Evolutionary conservation across 768 basidiomycete genomes (phyloP).

Genomic region (Suillus paluster): DNA sequence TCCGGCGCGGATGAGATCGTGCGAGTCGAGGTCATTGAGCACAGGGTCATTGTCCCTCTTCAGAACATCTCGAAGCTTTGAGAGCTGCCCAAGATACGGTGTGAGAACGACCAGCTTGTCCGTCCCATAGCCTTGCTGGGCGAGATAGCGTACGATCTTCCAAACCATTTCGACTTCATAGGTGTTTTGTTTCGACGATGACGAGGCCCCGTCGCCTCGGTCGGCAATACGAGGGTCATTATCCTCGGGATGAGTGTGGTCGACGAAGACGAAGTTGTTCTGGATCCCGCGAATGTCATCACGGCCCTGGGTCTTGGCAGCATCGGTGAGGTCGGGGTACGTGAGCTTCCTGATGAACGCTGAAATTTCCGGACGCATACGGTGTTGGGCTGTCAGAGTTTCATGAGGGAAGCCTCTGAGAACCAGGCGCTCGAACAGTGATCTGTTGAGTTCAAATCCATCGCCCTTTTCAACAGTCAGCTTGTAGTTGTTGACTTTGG

Average conservation of each 20-base stretch:
- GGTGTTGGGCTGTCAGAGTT: constrained; percentile 61
- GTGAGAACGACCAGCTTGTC: constrained; percentile 66
- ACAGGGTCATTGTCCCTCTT: constrained; percentile 56
- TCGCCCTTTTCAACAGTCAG: constrained; percentile 71
- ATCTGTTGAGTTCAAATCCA: constrained; percentile 67
- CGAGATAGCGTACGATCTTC: constrained; percentile 66
- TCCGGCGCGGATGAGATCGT: constrained; percentile 61
- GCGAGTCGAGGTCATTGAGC: constrained; percentile 63
- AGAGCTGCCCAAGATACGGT: constrained; percentile 69
- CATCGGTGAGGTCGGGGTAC: constrained; percentile 66
- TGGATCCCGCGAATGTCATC: constrained; percentile 59
- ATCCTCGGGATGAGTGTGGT: constrained; percentile 60
- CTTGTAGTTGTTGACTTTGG: constrained; percentile 67
- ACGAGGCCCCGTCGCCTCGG: constrained; percentile 49
- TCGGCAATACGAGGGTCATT: constrained; percentile 46
- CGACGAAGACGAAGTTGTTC: constrained; percentile 63
- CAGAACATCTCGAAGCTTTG: constrained; percentile 49
- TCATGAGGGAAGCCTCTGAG: constrained; percentile 63
- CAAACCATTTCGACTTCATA: constrained; percentile 66
- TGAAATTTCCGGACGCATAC: constrained; percentile 79
- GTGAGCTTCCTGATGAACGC: constrained; percentile 61
- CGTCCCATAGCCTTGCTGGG: constrained; percentile 68
- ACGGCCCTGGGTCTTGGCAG: constrained; percentile 50
- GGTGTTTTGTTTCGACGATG: constrained; percentile 62
- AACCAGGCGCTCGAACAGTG: constrained; percentile 71